Evolutionary conservation across 331 rosid genomes (phyloP), one percentile per base, ranked within the genome.

Genomic region (Telfairia occidentalis): DNA sequence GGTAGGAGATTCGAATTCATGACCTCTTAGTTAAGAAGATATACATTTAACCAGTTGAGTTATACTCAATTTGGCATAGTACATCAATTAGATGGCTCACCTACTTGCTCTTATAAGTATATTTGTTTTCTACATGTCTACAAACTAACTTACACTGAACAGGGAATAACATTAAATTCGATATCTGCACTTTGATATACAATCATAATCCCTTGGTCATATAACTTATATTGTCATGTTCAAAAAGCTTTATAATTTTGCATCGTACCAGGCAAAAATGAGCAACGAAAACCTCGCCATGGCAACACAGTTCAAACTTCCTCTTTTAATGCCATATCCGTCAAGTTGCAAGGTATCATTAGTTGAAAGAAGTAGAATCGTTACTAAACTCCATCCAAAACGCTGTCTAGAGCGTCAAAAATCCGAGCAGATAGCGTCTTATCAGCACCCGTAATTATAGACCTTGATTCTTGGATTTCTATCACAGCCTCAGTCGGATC

Each of bases 401-500:
- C 64, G 24, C 69, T 76, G 58, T 78, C 88, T 49, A 91, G 40
- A 43, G 88, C 89, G 71, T 85, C 79, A 48, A 82, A 89, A 81
- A 93, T 84, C 2, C 35, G 57, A 18, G 88, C 83, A 46, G 91
- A 90, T n/a, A 84, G 77, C 58, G 77, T 72, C 48, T 79, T 88
- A 42, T 85, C 80, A 42, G 71, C 81, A 5, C 92, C 77, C 48
- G 83, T 79, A 48, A 89, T 82, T 16, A 78, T 72, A 42, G 89
- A 85, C 48, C 73, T 79, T 1, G 85, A 78, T 23, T 66, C 79
- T 71, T 85, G 81, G 61, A 90, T 78, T 87, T 89, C 86, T 76
- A 93, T 83, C 64, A 81, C 50, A 70, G 91, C 96, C 77, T 76
- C 80, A 60, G 73, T 80, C 21, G 94, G 97, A 16, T 81, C 90